phyloP scores from a whole-genome alignment of 768 basidiomycete species.

The Mrakia hoshinonis region DNA sequence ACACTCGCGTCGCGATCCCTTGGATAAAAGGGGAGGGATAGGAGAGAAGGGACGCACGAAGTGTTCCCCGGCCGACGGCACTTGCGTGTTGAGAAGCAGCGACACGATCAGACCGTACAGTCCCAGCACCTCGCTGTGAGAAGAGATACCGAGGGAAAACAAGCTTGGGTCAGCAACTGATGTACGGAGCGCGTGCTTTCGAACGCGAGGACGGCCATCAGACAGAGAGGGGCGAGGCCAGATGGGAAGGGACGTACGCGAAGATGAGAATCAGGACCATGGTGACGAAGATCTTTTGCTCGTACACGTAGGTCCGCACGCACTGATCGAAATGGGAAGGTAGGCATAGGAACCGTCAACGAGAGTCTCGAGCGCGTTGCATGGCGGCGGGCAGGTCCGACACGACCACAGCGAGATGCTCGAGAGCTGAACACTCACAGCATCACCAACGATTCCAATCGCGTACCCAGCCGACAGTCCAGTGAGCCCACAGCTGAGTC shows the following conservation, averaged over 20 bases:
- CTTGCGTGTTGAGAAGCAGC: slow-evolving; percentile 79
- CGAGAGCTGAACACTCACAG: slow-evolving; percentile 50
- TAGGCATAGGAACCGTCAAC: too few species aligned
- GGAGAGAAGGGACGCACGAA: not conserved
- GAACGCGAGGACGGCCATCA: not conserved
- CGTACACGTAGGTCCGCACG: slow-evolving; percentile 81
- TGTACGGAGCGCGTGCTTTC: slow-evolving; percentile 49
- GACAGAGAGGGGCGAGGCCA: too few species aligned
- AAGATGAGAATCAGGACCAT: slow-evolving; percentile 84
- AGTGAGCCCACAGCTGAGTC: slow-evolving; percentile 80
- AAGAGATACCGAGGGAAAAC: not conserved
- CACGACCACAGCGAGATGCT: too few species aligned
- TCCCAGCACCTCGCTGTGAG: slow-evolving; percentile 71
- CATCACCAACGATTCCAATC: slow-evolving; percentile 86
- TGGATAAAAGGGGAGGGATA: not conserved
- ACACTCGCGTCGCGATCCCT: too few species aligned
- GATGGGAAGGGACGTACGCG: slow-evolving; percentile 36
- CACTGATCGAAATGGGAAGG: slow-evolving; percentile 48
- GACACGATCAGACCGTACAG: slow-evolving; percentile 72
- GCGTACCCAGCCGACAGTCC: slow-evolving; percentile 90
- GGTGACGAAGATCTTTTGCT: slow-evolving; percentile 80
- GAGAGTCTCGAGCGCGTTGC: too few species aligned
- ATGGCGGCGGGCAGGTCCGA: too few species aligned
- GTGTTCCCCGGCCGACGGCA: slow-evolving; percentile 32
- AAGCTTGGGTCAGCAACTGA: not conserved